A percentile compares a stretch with the other conserved stretches of the same genome.
Evolutionary conservation across 495 filamentous ascomycete genomes (phyloP).

Genomic region (Pyrenula aspistea): DNA sequence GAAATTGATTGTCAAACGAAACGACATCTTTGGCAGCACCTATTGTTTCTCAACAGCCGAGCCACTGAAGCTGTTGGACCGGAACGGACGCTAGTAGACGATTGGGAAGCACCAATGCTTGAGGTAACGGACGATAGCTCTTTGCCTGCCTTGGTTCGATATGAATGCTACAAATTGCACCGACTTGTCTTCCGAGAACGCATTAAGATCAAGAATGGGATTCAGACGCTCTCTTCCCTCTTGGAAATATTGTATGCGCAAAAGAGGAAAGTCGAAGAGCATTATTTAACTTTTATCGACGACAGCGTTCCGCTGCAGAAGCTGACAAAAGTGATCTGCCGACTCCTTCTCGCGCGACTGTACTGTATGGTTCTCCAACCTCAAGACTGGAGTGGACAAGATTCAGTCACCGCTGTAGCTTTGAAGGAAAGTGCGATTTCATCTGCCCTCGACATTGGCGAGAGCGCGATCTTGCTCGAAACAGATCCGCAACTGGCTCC

Average conservation of each 20-base stretch:
- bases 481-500: constrained; percentile 33
- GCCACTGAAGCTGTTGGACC: constrained; percentile 69
- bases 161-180: constrained; percentile 63
- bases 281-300: constrained; percentile 47
- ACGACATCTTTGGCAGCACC: constrained; percentile 63
- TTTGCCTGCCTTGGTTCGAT: constrained; percentile 43
- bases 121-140: constrained; percentile 54
- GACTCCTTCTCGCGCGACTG: constrained; percentile 44
- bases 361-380: constrained; percentile 51
- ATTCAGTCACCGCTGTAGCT: constrained; percentile 7
- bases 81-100: constrained; percentile 47
- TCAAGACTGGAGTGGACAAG: constrained; percentile 11
- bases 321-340: constrained; percentile 44
- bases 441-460: constrained; percentile 17
- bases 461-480: constrained; percentile 19
- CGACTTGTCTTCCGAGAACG: constrained; percentile 52
- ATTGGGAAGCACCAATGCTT: constrained; percentile 56
- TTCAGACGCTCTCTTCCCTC: constrained; percentile 26
- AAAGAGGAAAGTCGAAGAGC: constrained; percentile 39
- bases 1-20: constrained; percentile 61
- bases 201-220: constrained; percentile 42
- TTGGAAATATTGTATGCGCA: constrained; percentile 51
- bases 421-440: constrained; percentile 16
- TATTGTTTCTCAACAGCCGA: constrained; percentile 64
- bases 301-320: constrained; percentile 43